These are phyloP conservation scores for Aeschynomene evenia DNA, from an alignment of 306 rosid genomes.

Conservation along the genomic window DNA sequence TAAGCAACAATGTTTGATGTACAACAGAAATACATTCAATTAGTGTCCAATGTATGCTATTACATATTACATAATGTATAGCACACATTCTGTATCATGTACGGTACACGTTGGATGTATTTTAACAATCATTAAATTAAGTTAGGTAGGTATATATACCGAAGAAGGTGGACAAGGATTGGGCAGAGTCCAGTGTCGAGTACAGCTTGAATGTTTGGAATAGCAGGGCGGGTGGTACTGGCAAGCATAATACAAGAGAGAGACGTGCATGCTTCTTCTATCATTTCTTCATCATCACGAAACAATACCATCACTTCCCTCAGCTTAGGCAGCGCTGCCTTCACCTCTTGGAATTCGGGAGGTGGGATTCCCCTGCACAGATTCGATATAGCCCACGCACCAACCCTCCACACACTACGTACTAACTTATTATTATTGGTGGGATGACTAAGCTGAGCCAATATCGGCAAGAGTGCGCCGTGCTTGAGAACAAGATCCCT, in stretches of 20 bases:
- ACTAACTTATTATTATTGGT: too few species aligned
- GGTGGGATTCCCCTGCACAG: slow-evolving; percentile 66
- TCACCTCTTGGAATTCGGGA: too few species aligned
- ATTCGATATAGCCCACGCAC: slow-evolving; percentile 67
- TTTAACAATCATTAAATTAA: too few species aligned
- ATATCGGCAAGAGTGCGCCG: slow-evolving; percentile 55
- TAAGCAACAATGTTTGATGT: too few species aligned
- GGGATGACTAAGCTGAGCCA: slow-evolving; percentile 52
- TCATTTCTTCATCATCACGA: slow-evolving; percentile 59
- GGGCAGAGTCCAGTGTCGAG: slow-evolving; percentile 61
- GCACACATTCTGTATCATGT: too few species aligned
- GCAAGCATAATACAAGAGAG: slow-evolving; percentile 64
- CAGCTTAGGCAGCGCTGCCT: slow-evolving; percentile 57
- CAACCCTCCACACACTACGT: slow-evolving; percentile 60
- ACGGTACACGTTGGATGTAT: too few species aligned
- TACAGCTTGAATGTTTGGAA: slow-evolving; percentile 63
- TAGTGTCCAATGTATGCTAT: too few species aligned
- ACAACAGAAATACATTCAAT: too few species aligned
- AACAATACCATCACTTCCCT: slow-evolving; percentile 47
- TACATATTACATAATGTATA: too few species aligned
- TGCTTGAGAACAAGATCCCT: slow-evolving; percentile 63
- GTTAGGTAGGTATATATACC: too few species aligned
- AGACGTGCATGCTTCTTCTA: slow-evolving; percentile 69
- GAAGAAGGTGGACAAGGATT: slow-evolving; percentile 58
- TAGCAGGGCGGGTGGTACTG: too few species aligned